phyloP scores from a whole-genome alignment of 2,329 filamentous ascomycete genomes.

The Aspergillus cejpii region DNA sequence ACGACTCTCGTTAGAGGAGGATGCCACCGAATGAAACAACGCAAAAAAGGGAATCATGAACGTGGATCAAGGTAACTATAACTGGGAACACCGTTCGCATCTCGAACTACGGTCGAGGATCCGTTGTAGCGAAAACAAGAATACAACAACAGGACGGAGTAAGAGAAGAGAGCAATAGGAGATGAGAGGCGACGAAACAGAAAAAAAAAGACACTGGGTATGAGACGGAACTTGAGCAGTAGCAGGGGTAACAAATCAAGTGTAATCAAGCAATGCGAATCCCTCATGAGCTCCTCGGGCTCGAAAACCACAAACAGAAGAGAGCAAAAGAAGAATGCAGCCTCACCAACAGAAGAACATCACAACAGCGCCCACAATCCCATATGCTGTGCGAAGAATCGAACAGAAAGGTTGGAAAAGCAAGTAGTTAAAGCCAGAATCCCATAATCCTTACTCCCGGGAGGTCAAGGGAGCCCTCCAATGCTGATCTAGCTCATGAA shows the following conservation, averaged over 20 bases:
- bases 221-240: constrained; percentile 12
- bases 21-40: constrained; percentile 25
- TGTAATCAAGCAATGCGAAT: constrained; percentile 7
- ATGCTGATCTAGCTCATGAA: constrained; percentile 39
- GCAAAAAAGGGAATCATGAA: constrained; percentile 23
- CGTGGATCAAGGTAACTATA: constrained; percentile 14
- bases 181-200: constrained; percentile 3
- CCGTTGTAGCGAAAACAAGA: neutral
- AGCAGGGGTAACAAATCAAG: constrained; percentile 10
- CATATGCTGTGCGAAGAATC: constrained; percentile 26
- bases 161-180: constrained; percentile 2
- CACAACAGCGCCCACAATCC: constrained; percentile 29
- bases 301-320: constrained; percentile 7
- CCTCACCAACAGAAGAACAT: constrained; percentile 25
- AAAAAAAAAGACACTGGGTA: constrained; percentile 21
- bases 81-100: constrained; percentile 4
- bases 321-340: constrained; percentile 28
- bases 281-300: constrained; percentile 13
- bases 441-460: constrained; percentile 33
- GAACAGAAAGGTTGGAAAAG: constrained; percentile 18
- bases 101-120: neutral
- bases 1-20: constrained; percentile 25
- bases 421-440: constrained; percentile 29
- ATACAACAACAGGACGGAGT: constrained; percentile 1
- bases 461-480: constrained; percentile 31